These are phyloP conservation scores for Copromyces sp. DNA, from an alignment of 495 filamentous ascomycete species.

Conservation along the genomic window DNA sequence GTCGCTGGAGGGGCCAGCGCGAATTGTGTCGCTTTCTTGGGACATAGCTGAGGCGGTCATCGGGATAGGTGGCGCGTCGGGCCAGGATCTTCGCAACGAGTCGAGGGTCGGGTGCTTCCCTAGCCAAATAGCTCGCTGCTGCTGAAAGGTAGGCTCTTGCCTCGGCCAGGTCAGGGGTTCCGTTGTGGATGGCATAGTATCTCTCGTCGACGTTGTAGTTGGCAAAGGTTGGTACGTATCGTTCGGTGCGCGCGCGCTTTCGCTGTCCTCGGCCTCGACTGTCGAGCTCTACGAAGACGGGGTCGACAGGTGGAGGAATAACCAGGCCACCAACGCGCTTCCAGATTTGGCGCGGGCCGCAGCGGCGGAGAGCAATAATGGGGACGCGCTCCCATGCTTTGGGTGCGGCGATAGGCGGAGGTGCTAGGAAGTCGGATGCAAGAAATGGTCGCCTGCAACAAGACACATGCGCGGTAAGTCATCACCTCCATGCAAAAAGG, in stretches of 20 bases:
- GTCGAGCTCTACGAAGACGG: constrained; percentile 17
- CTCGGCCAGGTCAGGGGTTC: constrained; percentile 14
- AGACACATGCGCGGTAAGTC: background rate
- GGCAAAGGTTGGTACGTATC: constrained; percentile 12
- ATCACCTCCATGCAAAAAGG: background rate
- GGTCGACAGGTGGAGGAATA: background rate
- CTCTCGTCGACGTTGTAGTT: constrained; percentile 14
- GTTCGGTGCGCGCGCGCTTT: constrained; percentile 16
- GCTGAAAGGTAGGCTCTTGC: constrained; percentile 13
- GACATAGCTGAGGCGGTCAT: constrained; percentile 13
- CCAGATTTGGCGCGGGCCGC: constrained; percentile 19
- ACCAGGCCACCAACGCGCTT: constrained; percentile 19
- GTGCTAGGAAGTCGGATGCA: constrained; percentile 11
- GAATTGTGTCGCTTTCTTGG: constrained; percentile 26
- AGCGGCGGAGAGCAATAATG: constrained; percentile 8
- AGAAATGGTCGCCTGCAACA: constrained; percentile 11
- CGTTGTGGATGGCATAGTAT: constrained; percentile 4
- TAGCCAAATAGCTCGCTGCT: background rate
- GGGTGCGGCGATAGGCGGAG: constrained; percentile 10
- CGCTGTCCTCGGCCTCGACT: constrained; percentile 10
- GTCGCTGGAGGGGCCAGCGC: constrained; percentile 22
- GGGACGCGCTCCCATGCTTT: constrained; percentile 24
- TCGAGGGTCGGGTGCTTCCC: background rate
- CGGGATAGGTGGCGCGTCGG: constrained; percentile 13
- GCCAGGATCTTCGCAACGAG: background rate